Evolutionary conservation across 345 rosid genomes (phyloP).

Genomic region (Stellera chamaejasme): DNA sequence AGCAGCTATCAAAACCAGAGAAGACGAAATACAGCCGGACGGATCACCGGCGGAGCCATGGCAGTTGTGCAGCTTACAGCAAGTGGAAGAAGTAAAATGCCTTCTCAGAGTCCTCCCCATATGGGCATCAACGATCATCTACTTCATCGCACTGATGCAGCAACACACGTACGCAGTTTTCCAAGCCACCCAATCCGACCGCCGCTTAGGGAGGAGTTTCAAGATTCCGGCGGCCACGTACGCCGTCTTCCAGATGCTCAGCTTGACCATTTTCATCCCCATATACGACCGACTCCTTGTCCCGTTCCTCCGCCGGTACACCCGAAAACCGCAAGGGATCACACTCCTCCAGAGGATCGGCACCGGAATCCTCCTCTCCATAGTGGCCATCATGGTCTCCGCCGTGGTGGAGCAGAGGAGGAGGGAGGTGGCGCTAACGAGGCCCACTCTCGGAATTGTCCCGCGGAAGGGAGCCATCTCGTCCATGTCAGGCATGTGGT

Average conservation of each 20-base stretch:
- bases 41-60: constrained; percentile 48
- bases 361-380: constrained; percentile 24
- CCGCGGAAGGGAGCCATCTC: constrained; percentile 28
- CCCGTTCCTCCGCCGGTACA: constrained; percentile 29
- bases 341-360: constrained; percentile 36
- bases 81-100: constrained; percentile 66
- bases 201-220: constrained; percentile 30
- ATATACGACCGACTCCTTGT: constrained; percentile 41
- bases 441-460: constrained; percentile 18
- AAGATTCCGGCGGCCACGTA: constrained; percentile 47
- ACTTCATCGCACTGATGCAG: constrained; percentile 30
- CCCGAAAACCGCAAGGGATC: constrained; percentile 38
- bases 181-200: constrained; percentile 51
- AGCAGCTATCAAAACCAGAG: constrained; percentile 39
- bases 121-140: constrained; percentile 45
- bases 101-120: constrained; percentile 45
- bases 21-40: constrained; percentile 33
- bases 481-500: constrained; percentile 26
- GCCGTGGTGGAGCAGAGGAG: constrained; percentile 24
- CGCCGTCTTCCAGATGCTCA: constrained; percentile 43
- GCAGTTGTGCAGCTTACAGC: constrained; percentile 60
- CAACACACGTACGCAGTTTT: constrained; percentile 51
- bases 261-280: constrained; percentile 44
- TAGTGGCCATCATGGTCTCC: constrained; percentile 15
- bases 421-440: constrained; percentile 21